Percentiles rank a stretch among this genome's conserved stretches.
Conservation (phyloP, 1,284 basidiomycete genomes). For the Hymenochaete sp. region DNA sequence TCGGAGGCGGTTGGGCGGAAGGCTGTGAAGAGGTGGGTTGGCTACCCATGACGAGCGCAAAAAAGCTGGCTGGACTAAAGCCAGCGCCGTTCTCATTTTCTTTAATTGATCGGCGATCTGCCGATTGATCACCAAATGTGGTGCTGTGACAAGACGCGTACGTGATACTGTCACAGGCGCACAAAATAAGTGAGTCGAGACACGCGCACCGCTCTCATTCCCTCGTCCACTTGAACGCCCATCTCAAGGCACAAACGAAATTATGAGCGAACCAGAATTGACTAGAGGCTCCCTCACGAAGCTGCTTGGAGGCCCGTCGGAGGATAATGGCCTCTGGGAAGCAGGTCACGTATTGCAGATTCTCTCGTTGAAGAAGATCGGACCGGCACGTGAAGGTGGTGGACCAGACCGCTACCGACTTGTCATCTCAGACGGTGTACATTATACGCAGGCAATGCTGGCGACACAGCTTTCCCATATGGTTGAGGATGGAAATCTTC, state of each 20-base stretch:
- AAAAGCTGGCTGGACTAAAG: neutral
- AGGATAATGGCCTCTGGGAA: constrained; percentile 44
- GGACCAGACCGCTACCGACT: constrained; percentile 56
- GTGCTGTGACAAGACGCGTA: too few relatives aligned
- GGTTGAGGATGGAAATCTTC: constrained; percentile 61
- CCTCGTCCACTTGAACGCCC: neutral
- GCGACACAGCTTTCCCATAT: constrained; percentile 84
- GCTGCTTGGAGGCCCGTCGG: constrained; percentile 39
- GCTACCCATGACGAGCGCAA: constrained; percentile 10
- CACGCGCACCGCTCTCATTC: too few relatives aligned
- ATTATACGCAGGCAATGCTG: constrained; percentile 90
- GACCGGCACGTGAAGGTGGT: constrained; percentile 31
- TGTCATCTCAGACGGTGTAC: constrained; percentile 72
- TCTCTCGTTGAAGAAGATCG: constrained; percentile 76
- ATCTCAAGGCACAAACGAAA: constrained; percentile 1
- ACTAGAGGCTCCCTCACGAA: constrained; percentile 48
- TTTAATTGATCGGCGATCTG: too few relatives aligned
- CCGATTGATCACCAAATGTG: too few relatives aligned
- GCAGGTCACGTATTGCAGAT: constrained; percentile 67
- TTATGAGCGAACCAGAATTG: constrained; percentile 34
- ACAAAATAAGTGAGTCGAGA: too few relatives aligned
- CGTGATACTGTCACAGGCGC: too few relatives aligned
- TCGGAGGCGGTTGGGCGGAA: neutral
- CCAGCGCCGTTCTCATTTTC: neutral
- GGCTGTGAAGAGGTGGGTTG: constrained; percentile 8